A percentile compares a stretch with the other conserved stretches of the same genome.
phyloP scores from a whole-genome alignment of 2,329 filamentous ascomycete species.

The Fusarium torreyae region DNA sequence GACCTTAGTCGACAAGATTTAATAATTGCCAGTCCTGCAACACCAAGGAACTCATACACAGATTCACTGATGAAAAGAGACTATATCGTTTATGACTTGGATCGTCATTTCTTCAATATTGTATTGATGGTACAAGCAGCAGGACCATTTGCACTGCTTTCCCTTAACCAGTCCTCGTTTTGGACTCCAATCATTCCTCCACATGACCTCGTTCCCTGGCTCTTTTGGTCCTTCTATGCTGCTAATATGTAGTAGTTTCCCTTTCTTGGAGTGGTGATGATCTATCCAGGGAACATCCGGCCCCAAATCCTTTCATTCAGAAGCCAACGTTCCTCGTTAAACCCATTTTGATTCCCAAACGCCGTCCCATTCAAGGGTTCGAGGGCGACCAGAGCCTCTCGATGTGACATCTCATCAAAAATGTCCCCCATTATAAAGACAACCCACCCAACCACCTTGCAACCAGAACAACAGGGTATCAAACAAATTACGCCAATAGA shows the following conservation, averaged over 20 bases:
- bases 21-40: not conserved
- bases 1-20: not conserved
- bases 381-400: slow-evolving; percentile 40
- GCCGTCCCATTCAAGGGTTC: slow-evolving; percentile 47
- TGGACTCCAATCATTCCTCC: slow-evolving; percentile 21
- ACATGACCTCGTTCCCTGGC: slow-evolving; percentile 35
- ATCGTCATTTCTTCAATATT: slow-evolving; percentile 37
- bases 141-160: slow-evolving; percentile 48
- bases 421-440: slow-evolving; percentile 43
- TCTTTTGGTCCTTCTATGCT: slow-evolving; percentile 49
- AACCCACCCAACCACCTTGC: slow-evolving; percentile 32
- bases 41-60: not conserved
- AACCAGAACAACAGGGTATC: slow-evolving; percentile 53
- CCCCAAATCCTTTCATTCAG: slow-evolving; percentile 48
- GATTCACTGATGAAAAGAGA: slow-evolving; percentile 7
- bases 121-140: slow-evolving; percentile 54
- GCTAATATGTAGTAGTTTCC: slow-evolving; percentile 49
- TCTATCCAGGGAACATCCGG: slow-evolving; percentile 57
- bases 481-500: slow-evolving; percentile 48
- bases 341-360: slow-evolving; percentile 49
- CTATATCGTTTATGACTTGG: slow-evolving; percentile 30
- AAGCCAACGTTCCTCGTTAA: slow-evolving; percentile 45
- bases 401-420: slow-evolving; percentile 35
- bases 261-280: slow-evolving; percentile 65
- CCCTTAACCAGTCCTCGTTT: slow-evolving; percentile 36